Conservation (phyloP, 2,329 filamentous ascomycete species). For the Cryphonectria parasitica region DNA sequence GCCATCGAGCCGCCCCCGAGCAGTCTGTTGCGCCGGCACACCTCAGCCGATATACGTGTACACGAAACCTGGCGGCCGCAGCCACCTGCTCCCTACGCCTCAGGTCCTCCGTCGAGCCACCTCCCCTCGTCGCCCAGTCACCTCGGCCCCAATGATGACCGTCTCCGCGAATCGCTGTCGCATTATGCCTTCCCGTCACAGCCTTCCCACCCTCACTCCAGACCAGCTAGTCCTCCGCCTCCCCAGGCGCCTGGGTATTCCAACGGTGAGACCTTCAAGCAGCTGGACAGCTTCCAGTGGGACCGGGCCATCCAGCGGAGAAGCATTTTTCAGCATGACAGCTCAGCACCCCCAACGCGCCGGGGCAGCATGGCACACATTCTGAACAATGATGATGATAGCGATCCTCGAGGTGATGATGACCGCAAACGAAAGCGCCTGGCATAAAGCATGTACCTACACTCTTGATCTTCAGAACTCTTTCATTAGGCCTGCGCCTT, state of each 20-base stretch:
- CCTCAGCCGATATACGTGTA: constrained; percentile 91
- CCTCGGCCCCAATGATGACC: constrained; percentile 55
- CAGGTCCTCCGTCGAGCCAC: constrained; percentile 55
- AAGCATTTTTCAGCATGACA: constrained; percentile 56
- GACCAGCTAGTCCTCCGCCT: constrained; percentile 58
- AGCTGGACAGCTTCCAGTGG: constrained; percentile 63
- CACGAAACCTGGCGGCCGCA: constrained; percentile 71
- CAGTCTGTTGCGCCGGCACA: constrained; percentile 82
- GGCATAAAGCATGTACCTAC: constrained; percentile 12
- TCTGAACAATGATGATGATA: constrained; percentile 61
- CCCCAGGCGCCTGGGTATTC: constrained; percentile 52
- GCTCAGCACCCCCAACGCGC: constrained; percentile 59
- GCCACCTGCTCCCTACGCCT: constrained; percentile 67
- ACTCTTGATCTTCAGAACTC: not conserved
- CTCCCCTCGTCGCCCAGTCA: constrained; percentile 62
- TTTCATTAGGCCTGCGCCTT: no score
- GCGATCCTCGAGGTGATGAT: constrained; percentile 58
- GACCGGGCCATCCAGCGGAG: constrained; percentile 53
- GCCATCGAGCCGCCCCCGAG: constrained; percentile 65
- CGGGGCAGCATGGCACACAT: constrained; percentile 67
- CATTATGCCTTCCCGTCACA: constrained; percentile 56
- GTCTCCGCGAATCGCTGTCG: constrained; percentile 60
- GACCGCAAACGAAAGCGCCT: constrained; percentile 66
- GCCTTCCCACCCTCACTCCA: constrained; percentile 49
- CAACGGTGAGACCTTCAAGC: constrained; percentile 48